Evolutionary conservation across 257 asterid species (phyloP).

Genomic region (Knoxia roxburghii): DNA sequence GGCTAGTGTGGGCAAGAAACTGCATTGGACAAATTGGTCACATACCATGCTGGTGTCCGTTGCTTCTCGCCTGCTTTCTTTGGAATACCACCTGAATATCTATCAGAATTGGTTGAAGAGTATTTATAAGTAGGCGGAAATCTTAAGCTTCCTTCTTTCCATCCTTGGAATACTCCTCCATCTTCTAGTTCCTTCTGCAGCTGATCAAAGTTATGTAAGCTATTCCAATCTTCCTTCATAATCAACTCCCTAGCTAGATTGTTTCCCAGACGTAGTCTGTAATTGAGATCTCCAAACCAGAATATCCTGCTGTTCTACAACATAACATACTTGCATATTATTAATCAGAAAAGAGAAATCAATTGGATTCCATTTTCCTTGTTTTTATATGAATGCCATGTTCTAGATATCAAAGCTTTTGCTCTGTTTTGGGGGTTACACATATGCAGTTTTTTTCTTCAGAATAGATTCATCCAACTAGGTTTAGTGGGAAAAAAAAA

Average conservation of each 20-base stretch:
- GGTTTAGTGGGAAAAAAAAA: conserved; percentile 7
- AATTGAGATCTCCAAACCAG: conserved; percentile 99
- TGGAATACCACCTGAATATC: conserved; percentile 80
- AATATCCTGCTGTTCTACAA: conserved; percentile 72
- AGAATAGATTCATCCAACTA: not conserved
- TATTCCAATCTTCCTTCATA: conserved; percentile 64
- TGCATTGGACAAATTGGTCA: conserved; percentile 16
- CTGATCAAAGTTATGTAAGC: conserved; percentile 73
- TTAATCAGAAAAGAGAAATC: not conserved
- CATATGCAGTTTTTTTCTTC: not conserved
- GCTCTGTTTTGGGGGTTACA: not conserved
- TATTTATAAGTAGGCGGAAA: conserved; percentile 93
- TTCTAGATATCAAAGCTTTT: not conserved
- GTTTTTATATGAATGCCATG: not conserved
- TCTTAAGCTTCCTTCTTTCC: conserved; percentile 84
- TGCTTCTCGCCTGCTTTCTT: conserved; percentile 79
- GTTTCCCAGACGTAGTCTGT: conserved; percentile 79
- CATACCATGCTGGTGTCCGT: conserved; percentile 96
- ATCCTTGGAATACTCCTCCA: conserved; percentile 87
- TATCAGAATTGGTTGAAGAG: conserved; percentile 61
- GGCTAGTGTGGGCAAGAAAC: not conserved
- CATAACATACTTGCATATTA: conserved; percentile 23
- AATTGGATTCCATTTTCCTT: not conserved
- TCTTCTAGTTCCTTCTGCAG: conserved; percentile 60
- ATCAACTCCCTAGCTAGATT: conserved; percentile 68